Percentiles rank a stretch among this genome's conserved stretches.
These are phyloP conservation scores for Neurospora pannonica DNA, from an alignment of 495 filamentous ascomycete genomes.

Conservation along the genomic window DNA sequence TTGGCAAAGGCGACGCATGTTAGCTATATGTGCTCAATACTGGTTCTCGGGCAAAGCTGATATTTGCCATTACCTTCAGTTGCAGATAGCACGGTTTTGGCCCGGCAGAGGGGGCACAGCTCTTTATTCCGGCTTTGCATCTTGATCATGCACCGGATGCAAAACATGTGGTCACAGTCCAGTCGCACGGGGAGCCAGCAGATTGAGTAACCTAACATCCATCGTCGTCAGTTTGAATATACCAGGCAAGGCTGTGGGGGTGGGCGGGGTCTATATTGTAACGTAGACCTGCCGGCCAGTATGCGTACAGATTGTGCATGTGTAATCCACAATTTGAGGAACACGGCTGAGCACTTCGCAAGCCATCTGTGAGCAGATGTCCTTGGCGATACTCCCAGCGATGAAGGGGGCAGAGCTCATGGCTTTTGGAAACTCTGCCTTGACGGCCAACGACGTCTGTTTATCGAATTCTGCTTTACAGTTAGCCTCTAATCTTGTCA, in stretches of 20 bases:
- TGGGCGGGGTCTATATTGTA: neutral
- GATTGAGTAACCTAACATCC: conserved; percentile 35
- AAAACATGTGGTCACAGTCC: conserved; percentile 58
- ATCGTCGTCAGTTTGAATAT: neutral
- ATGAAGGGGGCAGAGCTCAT: conserved; percentile 42
- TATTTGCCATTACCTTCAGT: conserved; percentile 35
- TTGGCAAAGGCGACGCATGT: neutral
- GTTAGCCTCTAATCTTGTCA: conserved; percentile 2
- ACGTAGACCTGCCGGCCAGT: neutral
- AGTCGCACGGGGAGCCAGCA: conserved; percentile 58
- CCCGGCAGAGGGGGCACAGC: conserved; percentile 59
- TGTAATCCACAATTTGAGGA: conserved; percentile 63
- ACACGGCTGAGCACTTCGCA: conserved; percentile 54
- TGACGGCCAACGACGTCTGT: conserved; percentile 56
- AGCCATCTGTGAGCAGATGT: conserved; percentile 56
- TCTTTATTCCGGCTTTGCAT: conserved; percentile 52
- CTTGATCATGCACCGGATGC: conserved; percentile 61
- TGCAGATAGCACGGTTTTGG: conserved; percentile 49
- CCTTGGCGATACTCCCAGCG: conserved; percentile 50
- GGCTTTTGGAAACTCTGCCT: conserved; percentile 40
- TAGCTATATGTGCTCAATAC: neutral
- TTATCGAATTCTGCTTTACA: conserved; percentile 66
- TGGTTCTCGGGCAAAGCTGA: neutral
- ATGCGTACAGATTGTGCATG: conserved; percentile 57
- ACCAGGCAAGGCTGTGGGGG: neutral